Evolutionary conservation across 352 stramenopile genomes (phyloP), one percentile per base, ranked within the genome.

Genomic region (Phytophthora litchii): DNA sequence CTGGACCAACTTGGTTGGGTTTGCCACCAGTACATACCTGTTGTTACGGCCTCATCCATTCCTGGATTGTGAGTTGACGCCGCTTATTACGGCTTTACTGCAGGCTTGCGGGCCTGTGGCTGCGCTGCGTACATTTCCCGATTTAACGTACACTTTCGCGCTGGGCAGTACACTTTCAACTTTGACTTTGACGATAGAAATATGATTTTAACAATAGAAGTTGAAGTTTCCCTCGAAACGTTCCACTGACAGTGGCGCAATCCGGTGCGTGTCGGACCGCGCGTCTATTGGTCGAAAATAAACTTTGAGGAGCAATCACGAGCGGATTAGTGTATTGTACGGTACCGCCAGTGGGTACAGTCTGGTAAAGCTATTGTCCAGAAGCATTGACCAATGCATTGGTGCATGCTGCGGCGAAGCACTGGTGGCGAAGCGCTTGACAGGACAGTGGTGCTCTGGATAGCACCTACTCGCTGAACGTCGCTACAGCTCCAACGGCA

Each of bases 171-270:
- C 27, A 64, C 46, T 64, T 52, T 64, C 13, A 64, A 51, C 11
- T 64, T 58, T 46, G 19, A 27, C 11, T 64, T 58, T 46, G 19
- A 27, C 23, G 23, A 27, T 27, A 27, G 23, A 27, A 27, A n/a
- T n/a, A n/a, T 46, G 19, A 27, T n/a, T n/a, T n/a, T n/a, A n/a
- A n/a, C 23, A 5, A 27, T 27, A 27, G 23, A 27, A 64, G 40
- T 57, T 64, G 38, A 64, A 58, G 46, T 46, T 58, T 64, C 14
- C 37, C 37, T 58, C 37, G 29, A 32, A 5, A 2, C 14, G 38
- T 64, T 40, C 55, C 46, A 64, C 38, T 58, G 13, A n/a, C 34
- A 5, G 16, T 58, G 56, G 56, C 47, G 56, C 47, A 64, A 64
- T 64, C 54, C 19, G 23, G 23, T 25, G 20, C 19, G 19, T 56